phyloP scores from a whole-genome alignment of 495 filamentous ascomycete species.

The Neurospora pannonica region DNA sequence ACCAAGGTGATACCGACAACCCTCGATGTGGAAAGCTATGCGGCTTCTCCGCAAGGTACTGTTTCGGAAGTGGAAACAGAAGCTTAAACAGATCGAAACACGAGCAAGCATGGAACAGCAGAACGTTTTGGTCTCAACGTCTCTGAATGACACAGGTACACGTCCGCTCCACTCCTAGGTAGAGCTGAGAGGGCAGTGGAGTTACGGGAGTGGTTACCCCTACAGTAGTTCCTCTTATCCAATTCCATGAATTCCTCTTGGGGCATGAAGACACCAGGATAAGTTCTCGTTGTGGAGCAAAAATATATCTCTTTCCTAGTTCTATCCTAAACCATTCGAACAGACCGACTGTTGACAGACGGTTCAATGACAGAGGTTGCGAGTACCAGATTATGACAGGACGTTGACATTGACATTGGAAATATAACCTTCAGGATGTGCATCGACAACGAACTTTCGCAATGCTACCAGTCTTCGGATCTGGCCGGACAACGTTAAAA shows the following conservation, averaged over 20 bases:
- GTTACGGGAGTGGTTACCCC: not conserved
- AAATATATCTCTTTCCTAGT: not conserved
- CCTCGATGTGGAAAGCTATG: not conserved
- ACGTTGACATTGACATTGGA: not conserved
- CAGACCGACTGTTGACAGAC: not conserved
- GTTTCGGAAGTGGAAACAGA: not conserved
- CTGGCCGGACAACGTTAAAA: not conserved
- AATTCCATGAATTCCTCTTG: not conserved
- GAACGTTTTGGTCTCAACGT: not conserved
- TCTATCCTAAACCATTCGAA: not conserved
- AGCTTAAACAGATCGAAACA: not conserved
- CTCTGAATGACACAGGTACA: not conserved
- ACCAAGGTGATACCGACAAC: not conserved
- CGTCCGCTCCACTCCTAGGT: no score
- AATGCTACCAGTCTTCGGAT: not conserved
- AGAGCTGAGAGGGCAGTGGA: not conserved
- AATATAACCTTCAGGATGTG: not conserved
- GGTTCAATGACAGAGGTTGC: not conserved
- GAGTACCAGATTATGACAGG: not conserved
- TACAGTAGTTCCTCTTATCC: not conserved
- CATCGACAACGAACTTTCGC: not conserved
- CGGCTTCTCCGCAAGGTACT: not conserved
- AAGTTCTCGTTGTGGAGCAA: not conserved
- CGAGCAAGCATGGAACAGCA: not conserved
- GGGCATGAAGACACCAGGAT: not conserved